A percentile compares a stretch with the other conserved stretches of the same genome.
phyloP scores from a whole-genome alignment of 768 basidiomycete species.

The Lactifluus rugatus region DNA sequence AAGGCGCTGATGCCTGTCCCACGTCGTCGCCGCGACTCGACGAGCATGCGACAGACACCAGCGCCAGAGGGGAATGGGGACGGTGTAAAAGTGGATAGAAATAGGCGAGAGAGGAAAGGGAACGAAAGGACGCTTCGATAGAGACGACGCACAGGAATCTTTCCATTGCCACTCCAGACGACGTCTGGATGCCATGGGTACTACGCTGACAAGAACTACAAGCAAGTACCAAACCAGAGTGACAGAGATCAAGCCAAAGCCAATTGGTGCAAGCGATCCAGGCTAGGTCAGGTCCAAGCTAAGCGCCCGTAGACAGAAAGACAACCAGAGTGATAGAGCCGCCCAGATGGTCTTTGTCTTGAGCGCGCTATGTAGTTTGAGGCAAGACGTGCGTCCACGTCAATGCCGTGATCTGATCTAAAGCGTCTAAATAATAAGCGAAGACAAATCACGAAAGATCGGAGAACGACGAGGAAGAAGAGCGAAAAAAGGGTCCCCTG shows the following conservation, averaged over 20 bases:
- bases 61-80: not conserved
- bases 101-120: not conserved
- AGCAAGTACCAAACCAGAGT: not conserved
- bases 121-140: not conserved
- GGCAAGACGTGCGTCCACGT: constrained; percentile 11
- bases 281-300: not conserved
- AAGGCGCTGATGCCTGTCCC: not conserved
- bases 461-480: not conserved
- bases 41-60: not conserved
- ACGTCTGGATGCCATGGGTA: not conserved
- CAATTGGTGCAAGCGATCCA: too few relatives aligned
- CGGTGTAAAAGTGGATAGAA: not conserved
- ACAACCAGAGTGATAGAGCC: too few relatives aligned
- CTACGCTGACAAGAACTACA: not conserved
- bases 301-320: constrained; percentile 5
- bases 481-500: too few relatives aligned
- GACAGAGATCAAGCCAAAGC: not conserved
- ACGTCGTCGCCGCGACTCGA: not conserved
- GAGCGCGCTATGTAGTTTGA: too few relatives aligned
- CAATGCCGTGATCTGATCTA: not conserved
- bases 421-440: not conserved
- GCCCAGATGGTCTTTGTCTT: not conserved
- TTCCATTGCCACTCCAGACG: not conserved
- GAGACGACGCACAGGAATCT: not conserved
- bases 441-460: not conserved